Base-by-base conservation (phyloP, 192 early-diverging fungal species). In the Thoreauomyces humboldtii region DNA sequence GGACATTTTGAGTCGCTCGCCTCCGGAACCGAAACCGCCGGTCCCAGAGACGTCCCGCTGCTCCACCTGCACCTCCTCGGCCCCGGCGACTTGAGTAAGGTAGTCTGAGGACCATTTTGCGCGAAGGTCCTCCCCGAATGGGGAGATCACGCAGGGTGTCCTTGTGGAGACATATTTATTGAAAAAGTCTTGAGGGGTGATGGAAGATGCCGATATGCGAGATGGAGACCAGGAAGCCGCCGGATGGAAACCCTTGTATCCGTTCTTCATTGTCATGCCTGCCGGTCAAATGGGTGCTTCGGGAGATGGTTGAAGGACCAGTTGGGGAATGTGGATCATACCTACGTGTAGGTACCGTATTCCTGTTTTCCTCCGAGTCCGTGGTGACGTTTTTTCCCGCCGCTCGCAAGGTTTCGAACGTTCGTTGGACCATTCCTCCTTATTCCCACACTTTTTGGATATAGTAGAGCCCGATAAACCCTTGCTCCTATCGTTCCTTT, bases 231-330 rank as follows among this genome's bases (percentile, higher is more conserved):
- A 81, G 2, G 28, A 28, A n/a, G 62, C 47, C n/a, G 66, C 29
- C 12, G 77, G 80, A 31, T 73, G 70, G 63, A 82, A 82, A 17
- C 80, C 80, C 0, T 34, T 50, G 77, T 81, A 81, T 14, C 35
- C 27, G 65, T 69, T 76, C 47, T 17, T 50, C 11, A 17, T 17
- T 41, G 38, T 41, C 11, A 41, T n/a, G n/a, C n/a, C n/a, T n/a
- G n/a, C n/a, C n/a, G n/a, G n/a, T n/a, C n/a, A n/a, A n/a, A n/a
- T n/a, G n/a, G n/a, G n/a, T n/a, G n/a, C n/a, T n/a, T n/a, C n/a
- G n/a, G n/a, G n/a, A n/a, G n/a, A n/a, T n/a, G n/a, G n/a, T n/a
- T n/a, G n/a, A n/a, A n/a, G n/a, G n/a, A n/a, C n/a, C n/a, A n/a
- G n/a, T n/a, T n/a, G n/a, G n/a, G n/a, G n/a, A n/a, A n/a, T n/a